Base-by-base conservation (phyloP, 371 early-diverging fungal species). In the Batrachochytrium dendrobatidis region DNA sequence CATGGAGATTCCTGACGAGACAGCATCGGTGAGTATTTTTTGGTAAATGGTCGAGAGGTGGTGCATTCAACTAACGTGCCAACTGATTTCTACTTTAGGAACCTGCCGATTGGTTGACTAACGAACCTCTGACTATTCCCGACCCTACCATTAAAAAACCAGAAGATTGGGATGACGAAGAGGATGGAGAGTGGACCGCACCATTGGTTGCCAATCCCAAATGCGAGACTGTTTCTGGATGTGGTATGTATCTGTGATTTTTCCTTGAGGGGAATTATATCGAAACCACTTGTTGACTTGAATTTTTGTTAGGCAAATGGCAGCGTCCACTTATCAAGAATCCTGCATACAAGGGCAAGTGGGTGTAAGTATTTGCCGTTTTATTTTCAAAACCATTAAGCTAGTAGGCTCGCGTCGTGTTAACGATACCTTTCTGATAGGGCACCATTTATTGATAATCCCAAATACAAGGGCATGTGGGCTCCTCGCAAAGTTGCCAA, bases 391-490 rank as follows among this genome's bases (percentile, higher is more conserved):
- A n/a, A n/a, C n/a, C n/a, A n/a, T n/a, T n/a, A n/a, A n/a, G n/a
- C n/a, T n/a, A n/a, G n/a, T n/a, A n/a, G n/a, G n/a, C n/a, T n/a
- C n/a, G n/a, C n/a, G n/a, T n/a, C n/a, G n/a, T n/a, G n/a, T n/a
- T n/a, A n/a, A n/a, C n/a, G n/a, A n/a, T n/a, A n/a, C n/a, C n/a
- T n/a, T n/a, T n/a, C n/a, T n/a, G n/a, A 32, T 15, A 91, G 89
- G 87, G 58, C 94, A 51, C 90, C 90, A 61, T 68, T 80, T 61
- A 89, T 98, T 43, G 81, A 84, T 58, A 98, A 98, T 83, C 98
- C 98, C 58, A 84, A 65, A 2, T 98, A 95, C 81, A 92, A 93
- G 83, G 98, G 98, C 29, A 76, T 76, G 53, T 98, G 98, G 98
- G 78, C 76, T n/a, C 87, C 92, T 22, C 84, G 85, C 32, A 79